phyloP scores from a whole-genome alignment of 208 protist species.

The Leishmania martiniquensis region DNA sequence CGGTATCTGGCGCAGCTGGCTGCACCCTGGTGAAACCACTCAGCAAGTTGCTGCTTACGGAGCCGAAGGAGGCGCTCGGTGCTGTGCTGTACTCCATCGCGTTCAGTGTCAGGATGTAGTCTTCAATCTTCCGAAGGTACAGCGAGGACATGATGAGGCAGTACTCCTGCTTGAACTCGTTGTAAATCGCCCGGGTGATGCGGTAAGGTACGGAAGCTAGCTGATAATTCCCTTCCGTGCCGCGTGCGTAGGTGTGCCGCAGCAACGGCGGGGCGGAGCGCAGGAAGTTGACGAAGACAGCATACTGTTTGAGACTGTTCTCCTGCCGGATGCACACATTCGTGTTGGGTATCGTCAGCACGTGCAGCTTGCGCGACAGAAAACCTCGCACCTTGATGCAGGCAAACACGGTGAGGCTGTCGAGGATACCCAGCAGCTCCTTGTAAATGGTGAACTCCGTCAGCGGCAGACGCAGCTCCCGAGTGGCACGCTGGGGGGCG shows the following conservation, averaged over 20 bases:
- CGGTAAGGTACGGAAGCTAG: constrained; percentile 52
- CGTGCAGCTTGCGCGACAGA: constrained; percentile 65
- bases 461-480: constrained; percentile 48
- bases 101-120: constrained; percentile 81
- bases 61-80: constrained; percentile 12
- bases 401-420: constrained; percentile 73
- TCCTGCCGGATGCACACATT: constrained; percentile 89
- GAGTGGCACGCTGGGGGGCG: neutral
- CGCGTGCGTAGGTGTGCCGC: constrained; percentile 39
- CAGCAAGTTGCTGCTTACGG: constrained; percentile 17
- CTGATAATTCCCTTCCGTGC: constrained; percentile 29
- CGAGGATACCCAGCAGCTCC: constrained; percentile 61
- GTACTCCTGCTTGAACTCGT: constrained; percentile 77
- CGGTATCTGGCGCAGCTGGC: constrained; percentile 21
- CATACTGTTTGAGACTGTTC: constrained; percentile 61
- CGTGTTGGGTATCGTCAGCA: constrained; percentile 71
- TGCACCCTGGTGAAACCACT: constrained; percentile 20
- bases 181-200: constrained; percentile 73
- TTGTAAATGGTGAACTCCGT: constrained; percentile 56
- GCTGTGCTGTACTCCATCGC: constrained; percentile 64
- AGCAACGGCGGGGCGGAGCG: constrained; percentile 53
- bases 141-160: constrained; percentile 73
- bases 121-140: constrained; percentile 70
- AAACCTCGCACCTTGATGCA: constrained; percentile 80
- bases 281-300: constrained; percentile 83